phyloP scores from a whole-genome alignment of 148 eudicot species.

The Agrostemma githago region DNA sequence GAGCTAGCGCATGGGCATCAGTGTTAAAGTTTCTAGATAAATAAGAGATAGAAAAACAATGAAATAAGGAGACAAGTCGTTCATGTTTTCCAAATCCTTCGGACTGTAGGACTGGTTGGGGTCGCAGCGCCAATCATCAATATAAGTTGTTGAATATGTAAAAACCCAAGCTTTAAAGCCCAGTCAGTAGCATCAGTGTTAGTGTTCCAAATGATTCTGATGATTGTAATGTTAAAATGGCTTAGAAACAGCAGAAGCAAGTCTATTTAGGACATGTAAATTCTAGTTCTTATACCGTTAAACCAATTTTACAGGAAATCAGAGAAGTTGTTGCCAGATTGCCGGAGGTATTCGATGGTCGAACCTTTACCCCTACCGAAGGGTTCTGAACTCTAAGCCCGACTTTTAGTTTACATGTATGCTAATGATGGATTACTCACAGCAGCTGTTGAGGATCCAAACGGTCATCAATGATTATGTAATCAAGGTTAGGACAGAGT shows the following conservation, averaged over 20 bases:
- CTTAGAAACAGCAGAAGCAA: background rate
- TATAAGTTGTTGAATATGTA: background rate
- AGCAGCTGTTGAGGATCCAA: background rate
- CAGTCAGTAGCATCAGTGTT: too few species aligned
- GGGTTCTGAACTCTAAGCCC: constrained; percentile 45
- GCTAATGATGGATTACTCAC: background rate
- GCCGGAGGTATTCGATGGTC: constrained; percentile 54
- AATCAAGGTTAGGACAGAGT: background rate
- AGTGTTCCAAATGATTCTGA: background rate
- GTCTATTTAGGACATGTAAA: background rate
- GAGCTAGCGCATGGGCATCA: too few species aligned
- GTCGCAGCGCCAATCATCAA: too few species aligned
- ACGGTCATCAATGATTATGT: background rate
- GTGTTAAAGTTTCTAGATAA: too few species aligned
- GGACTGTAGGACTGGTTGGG: too few species aligned
- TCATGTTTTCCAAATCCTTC: too few species aligned
- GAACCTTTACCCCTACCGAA: constrained; percentile 69
- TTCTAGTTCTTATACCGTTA: background rate
- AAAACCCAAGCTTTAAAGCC: too few species aligned
- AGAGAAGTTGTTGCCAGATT: constrained; percentile 54
- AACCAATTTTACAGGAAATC: constrained; percentile 54
- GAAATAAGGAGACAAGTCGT: too few species aligned
- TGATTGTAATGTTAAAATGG: background rate
- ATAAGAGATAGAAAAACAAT: too few species aligned
- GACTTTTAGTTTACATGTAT: background rate